A percentile compares a stretch with the other conserved stretches of the same genome.
Evolutionary conservation across 2,329 filamentous ascomycete genomes (phyloP).

Genomic region (Cordyceps cateniannulata): DNA sequence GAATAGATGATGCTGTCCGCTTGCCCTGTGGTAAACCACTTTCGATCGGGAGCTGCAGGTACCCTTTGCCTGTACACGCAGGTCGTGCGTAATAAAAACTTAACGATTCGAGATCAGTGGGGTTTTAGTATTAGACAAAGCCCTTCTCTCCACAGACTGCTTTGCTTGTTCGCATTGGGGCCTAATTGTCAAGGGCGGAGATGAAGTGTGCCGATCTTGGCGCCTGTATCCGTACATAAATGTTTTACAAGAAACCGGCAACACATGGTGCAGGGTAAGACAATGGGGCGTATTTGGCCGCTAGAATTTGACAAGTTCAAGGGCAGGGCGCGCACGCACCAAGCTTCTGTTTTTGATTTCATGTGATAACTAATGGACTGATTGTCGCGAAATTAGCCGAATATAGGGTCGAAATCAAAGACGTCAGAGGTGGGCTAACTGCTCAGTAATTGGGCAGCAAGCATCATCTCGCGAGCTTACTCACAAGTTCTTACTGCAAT

Average conservation of each 20-base stretch:
- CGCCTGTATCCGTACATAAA: neutral
- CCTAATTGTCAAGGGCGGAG: neutral
- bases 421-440: neutral
- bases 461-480: neutral
- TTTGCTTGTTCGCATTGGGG: neutral
- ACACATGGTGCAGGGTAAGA: neutral
- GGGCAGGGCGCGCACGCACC: neutral
- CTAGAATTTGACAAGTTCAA: neutral
- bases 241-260: neutral
- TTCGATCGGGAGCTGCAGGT: neutral
- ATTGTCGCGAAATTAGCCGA: neutral
- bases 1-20: neutral
- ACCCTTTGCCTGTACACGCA: too few species aligned
- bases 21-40: neutral
- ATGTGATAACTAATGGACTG: neutral
- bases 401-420: neutral
- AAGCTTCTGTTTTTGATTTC: neutral
- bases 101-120: neutral
- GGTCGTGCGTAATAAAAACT: neutral
- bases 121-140: neutral
- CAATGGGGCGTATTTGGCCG: neutral
- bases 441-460: neutral
- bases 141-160: neutral
- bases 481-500: neutral
- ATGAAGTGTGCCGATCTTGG: conserved; percentile 3